phyloP scores from a whole-genome alignment of 2,329 filamentous ascomycete species.

The Paramyrothecium sp. region DNA sequence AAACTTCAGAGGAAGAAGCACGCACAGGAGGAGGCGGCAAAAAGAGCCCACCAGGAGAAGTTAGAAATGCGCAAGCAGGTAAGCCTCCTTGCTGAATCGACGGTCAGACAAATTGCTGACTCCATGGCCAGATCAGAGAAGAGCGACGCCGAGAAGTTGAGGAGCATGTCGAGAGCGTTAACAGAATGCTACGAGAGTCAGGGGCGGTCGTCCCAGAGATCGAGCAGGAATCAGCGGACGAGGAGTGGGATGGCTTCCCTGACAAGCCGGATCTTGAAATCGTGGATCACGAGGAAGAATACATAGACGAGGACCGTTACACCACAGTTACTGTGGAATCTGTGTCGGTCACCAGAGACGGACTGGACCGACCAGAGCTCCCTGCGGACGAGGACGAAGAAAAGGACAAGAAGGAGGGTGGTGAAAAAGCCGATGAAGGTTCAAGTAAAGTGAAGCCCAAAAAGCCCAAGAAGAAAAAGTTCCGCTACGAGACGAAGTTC shows the following conservation, averaged over 20 bases:
- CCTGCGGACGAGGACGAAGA: constrained; percentile 34
- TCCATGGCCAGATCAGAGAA: constrained; percentile 66
- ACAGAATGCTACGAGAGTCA: constrained; percentile 65
- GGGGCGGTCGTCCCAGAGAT: constrained; percentile 38
- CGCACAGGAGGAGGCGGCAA: constrained; percentile 78
- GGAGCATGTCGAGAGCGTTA: constrained; percentile 75
- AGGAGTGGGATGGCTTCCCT: constrained; percentile 66
- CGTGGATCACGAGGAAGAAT: constrained; percentile 85
- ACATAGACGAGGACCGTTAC: constrained; percentile 93
- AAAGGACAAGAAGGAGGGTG: constrained; percentile 24
- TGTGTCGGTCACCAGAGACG: constrained; percentile 75
- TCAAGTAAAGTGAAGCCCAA: constrained; percentile 26
- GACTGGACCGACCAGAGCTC: constrained; percentile 56
- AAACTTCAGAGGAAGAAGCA: constrained; percentile 82
- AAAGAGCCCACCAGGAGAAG: constrained; percentile 75
- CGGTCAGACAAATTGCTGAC: not conserved
- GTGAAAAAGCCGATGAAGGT: constrained; percentile 18
- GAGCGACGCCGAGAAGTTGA: constrained; percentile 80
- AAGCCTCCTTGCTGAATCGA: constrained; percentile 17
- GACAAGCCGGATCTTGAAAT: constrained; percentile 48
- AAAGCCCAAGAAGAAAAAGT: constrained; percentile 74
- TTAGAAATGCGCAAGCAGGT: constrained; percentile 75
- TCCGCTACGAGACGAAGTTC: constrained; percentile 86
- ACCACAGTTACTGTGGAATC: constrained; percentile 93
- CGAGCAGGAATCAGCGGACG: constrained; percentile 37